Evolutionary conservation across 2,329 filamentous ascomycete genomes (phyloP).

Genomic region (Metarhizium anisopliae): DNA sequence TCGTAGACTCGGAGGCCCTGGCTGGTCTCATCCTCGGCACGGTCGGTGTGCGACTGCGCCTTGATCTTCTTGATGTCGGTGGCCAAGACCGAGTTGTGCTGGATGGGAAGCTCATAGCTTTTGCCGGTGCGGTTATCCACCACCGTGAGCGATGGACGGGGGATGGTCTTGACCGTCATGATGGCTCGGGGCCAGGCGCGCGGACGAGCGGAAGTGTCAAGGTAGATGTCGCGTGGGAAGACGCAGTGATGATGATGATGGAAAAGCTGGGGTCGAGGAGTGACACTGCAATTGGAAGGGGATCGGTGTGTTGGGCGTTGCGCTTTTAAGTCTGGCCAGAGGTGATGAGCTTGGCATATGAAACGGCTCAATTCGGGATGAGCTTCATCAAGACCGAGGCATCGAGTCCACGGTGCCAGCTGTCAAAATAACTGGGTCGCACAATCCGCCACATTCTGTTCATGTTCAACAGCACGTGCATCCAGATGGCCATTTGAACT

Average conservation of each 20-base stretch:
- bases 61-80: conserved; percentile 44
- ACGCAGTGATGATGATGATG: not conserved
- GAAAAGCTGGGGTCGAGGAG: too few relatives aligned
- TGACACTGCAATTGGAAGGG: too few relatives aligned
- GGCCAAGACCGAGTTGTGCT: conserved; percentile 38
- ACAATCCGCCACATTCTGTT: too few relatives aligned
- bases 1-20: conserved; percentile 42
- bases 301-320: too few relatives aligned
- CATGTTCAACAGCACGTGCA: too few relatives aligned
- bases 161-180: conserved; percentile 7
- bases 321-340: too few relatives aligned
- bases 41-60: conserved; percentile 23
- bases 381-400: too few relatives aligned
- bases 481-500: too few relatives aligned
- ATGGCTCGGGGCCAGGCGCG: not conserved
- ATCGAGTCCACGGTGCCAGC: too few relatives aligned
- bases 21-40: conserved; percentile 35
- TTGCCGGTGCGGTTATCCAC: conserved; percentile 41
- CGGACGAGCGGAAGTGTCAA: not conserved
- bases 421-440: too few relatives aligned
- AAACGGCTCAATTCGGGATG: too few relatives aligned
- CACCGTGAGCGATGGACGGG: conserved; percentile 29
- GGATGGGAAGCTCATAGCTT: conserved; percentile 39
- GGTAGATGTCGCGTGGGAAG: not conserved
- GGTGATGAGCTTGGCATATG: too few relatives aligned